These are phyloP conservation scores for Primulina tabacum DNA, from an alignment of 257 asterid genomes.

Conservation along the genomic window DNA sequence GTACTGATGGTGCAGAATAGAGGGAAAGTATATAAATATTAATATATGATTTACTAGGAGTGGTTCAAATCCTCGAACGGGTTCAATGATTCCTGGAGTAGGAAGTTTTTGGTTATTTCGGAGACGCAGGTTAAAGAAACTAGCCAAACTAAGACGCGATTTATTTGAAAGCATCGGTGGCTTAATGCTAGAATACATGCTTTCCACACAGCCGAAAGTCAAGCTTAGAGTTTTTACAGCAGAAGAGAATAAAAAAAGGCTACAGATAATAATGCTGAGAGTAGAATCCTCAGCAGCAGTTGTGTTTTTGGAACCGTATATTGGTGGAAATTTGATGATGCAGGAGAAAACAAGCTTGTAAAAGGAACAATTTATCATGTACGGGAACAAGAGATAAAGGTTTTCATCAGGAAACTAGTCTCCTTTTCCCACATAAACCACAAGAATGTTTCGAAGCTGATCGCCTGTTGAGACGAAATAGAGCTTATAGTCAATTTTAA, in stretches of 20 bases:
- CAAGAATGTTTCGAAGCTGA: slow-evolving; percentile 28
- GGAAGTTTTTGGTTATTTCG: slow-evolving; percentile 28
- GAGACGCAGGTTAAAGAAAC: slow-evolving; percentile 25
- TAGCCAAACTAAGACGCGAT: slow-evolving; percentile 18
- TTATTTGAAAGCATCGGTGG: slow-evolving; percentile 31
- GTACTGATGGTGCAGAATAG: no score
- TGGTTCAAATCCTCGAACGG: background rate
- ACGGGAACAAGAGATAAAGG: slow-evolving; percentile 8
- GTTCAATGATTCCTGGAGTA: slow-evolving; percentile 24
- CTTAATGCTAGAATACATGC: slow-evolving; percentile 12
- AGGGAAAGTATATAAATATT: no score
- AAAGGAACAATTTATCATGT: slow-evolving; percentile 12
- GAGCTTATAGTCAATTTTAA: slow-evolving; percentile 3
- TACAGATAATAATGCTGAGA: slow-evolving; percentile 22
- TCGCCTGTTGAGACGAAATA: slow-evolving; percentile 25
- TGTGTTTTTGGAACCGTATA: slow-evolving; percentile 7
- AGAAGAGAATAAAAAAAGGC: slow-evolving; percentile 30
- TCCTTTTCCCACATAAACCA: slow-evolving; percentile 25
- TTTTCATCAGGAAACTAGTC: slow-evolving; percentile 23
- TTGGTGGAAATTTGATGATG: slow-evolving; percentile 20
- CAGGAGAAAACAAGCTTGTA: background rate
- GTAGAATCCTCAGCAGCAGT: slow-evolving; percentile 7
- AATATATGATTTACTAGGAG: no score
- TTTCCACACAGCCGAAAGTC: background rate
- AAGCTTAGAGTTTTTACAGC: slow-evolving; percentile 23